These are phyloP conservation scores for Alternaria atra DNA, from an alignment of 2,329 filamentous ascomycete species.

Conservation along the genomic window DNA sequence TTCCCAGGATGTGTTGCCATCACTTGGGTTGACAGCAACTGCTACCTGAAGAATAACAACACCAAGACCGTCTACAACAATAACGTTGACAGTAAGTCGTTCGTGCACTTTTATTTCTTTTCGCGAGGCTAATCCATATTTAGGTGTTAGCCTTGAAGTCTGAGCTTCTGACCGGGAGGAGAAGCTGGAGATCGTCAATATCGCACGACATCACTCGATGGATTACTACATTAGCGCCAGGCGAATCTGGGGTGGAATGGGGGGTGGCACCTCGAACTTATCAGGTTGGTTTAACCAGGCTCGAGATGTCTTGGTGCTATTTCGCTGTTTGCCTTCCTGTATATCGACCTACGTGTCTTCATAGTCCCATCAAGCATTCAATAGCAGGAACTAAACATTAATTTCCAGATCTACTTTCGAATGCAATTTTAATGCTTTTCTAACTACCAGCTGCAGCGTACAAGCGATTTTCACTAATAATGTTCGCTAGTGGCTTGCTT, in stretches of 20 bases:
- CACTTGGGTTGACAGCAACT: slow-evolving; percentile 6
- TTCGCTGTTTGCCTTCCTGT: background rate
- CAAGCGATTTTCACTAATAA: background rate
- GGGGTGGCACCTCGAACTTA: background rate
- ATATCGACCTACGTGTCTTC: background rate
- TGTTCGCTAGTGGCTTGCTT: background rate
- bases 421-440: background rate
- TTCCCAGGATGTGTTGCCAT: slow-evolving; percentile 11
- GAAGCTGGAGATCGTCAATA: background rate
- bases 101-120: background rate
- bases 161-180: background rate
- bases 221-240: background rate
- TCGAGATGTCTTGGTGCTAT: background rate
- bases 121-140: background rate
- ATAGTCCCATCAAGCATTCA: background rate
- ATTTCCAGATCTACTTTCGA: background rate
- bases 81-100: slow-evolving; percentile 9
- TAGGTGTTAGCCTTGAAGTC: slow-evolving; percentile 7
- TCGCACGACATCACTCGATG: background rate
- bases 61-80: slow-evolving; percentile 9
- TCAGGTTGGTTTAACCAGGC: background rate
- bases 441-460: background rate
- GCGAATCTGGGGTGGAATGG: background rate
- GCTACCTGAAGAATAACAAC: slow-evolving; percentile 17
- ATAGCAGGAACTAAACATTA: background rate